phyloP scores from a whole-genome alignment of 495 filamentous ascomycete genomes.

The Penicillium coffeae region DNA sequence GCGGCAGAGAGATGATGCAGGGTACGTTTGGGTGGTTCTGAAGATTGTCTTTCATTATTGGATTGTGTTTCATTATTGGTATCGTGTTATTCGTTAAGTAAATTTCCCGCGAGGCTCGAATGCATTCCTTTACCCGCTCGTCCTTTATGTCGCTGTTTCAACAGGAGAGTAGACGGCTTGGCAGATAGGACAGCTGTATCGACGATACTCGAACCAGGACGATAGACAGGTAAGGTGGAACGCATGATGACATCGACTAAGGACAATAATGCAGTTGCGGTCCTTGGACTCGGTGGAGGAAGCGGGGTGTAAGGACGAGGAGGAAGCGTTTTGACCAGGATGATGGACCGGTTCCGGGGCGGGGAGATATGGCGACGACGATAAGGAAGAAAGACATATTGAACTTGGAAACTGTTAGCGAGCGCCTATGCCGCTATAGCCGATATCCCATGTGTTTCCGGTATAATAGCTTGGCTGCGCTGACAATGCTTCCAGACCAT shows the following conservation, averaged over 20 bases:
- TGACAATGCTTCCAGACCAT: no score
- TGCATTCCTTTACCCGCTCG: no score
- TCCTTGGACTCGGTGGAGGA: neutral
- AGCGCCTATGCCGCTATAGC: neutral
- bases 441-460: no score
- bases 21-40: no score
- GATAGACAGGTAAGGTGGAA: conserved; percentile 32
- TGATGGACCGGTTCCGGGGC: conserved; percentile 14
- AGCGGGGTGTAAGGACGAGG: neutral
- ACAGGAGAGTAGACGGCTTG: conserved; percentile 25
- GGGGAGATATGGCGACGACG: conserved; percentile 22
- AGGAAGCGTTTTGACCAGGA: neutral
- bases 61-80: no score
- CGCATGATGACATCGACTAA: conserved; percentile 33
- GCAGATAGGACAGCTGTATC: conserved; percentile 34
- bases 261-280: conserved; percentile 18
- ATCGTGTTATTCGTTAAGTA: no score
- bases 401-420: conserved; percentile 7
- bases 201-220: conserved; percentile 33
- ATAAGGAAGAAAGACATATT: conserved; percentile 26
- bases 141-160: conserved; percentile 6
- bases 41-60: no score
- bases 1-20: no score
- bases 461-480: no score
- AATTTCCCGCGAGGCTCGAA: no score